Conservation (phyloP, 352 stramenopile genomes). For the Pythium pyrilobum region DNA sequence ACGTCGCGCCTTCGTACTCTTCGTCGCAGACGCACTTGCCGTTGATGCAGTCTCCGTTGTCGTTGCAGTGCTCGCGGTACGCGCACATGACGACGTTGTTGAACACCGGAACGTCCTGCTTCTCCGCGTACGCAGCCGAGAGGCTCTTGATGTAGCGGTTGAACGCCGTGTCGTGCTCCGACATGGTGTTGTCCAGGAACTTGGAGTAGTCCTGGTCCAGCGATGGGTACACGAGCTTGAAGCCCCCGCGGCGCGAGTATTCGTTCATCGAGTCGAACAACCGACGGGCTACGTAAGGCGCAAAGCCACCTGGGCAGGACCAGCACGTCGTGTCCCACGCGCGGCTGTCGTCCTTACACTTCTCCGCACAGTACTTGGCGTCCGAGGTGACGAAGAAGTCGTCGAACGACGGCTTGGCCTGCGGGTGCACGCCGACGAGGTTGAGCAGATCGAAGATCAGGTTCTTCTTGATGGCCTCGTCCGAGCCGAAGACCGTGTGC, state of each 20-base stretch:
- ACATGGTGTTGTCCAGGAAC: constrained; percentile 50
- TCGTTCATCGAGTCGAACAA: constrained; percentile 53
- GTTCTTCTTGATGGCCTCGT: constrained; percentile 61
- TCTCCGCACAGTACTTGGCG: constrained; percentile 46
- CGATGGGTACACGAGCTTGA: constrained; percentile 64
- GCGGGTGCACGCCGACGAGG: constrained; percentile 63
- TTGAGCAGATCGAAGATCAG: constrained; percentile 64
- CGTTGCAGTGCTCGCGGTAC: constrained; percentile 79
- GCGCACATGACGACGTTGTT: constrained; percentile 51
- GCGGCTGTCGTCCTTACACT: constrained; percentile 56
- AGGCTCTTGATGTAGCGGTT: constrained; percentile 74
- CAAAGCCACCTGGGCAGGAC: constrained; percentile 71
- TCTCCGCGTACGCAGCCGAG: constrained; percentile 40
- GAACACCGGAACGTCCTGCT: constrained; percentile 30
- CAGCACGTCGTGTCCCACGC: constrained; percentile 69
- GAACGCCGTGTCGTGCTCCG: constrained; percentile 61
- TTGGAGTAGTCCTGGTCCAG: constrained; percentile 50
- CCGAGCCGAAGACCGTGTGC: constrained; percentile 49
- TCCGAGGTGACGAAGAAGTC: constrained; percentile 46
- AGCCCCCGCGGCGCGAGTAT: constrained; percentile 63
- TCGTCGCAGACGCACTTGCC: constrained; percentile 65
- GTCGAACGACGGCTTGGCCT: constrained; percentile 50
- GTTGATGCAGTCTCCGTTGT: constrained; percentile 79
- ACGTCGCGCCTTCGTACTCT: constrained; percentile 72
- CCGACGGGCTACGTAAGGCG: constrained; percentile 44